Conservation (phyloP, 2,329 filamentous ascomycete species). For the Xylariales sp. region DNA sequence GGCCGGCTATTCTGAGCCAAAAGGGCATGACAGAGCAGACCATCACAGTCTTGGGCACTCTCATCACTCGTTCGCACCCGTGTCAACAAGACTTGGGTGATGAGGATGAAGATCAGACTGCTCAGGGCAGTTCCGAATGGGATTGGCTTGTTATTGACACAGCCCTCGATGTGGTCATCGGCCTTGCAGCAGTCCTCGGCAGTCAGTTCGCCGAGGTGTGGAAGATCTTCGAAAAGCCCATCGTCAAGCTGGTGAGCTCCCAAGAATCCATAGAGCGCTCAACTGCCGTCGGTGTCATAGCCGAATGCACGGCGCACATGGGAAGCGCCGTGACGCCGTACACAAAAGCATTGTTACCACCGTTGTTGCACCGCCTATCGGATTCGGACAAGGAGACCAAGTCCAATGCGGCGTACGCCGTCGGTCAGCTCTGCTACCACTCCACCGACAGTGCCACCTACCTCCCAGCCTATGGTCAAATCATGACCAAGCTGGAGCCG, state of each 20-base stretch:
- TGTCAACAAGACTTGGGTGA: constrained; percentile 89
- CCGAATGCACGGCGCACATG: constrained; percentile 85
- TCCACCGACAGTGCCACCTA: constrained; percentile 72
- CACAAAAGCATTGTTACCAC: constrained; percentile 70
- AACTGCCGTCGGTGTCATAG: constrained; percentile 85
- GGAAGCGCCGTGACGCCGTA: constrained; percentile 74
- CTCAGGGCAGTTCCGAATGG: constrained; percentile 82
- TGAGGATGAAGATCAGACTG: constrained; percentile 69
- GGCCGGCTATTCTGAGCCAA: constrained; percentile 76
- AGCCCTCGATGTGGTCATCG: constrained; percentile 83
- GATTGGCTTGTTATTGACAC: constrained; percentile 97
- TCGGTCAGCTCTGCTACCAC: constrained; percentile 78
- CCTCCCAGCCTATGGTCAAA: constrained; percentile 67
- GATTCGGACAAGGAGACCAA: constrained; percentile 90
- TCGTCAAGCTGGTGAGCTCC: constrained; percentile 82
- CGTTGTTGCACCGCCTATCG: constrained; percentile 78
- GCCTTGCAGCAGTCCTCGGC: constrained; percentile 77
- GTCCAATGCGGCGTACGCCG: constrained; percentile 91
- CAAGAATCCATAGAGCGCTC: constrained; percentile 84
- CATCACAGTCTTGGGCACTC: constrained; percentile 67
- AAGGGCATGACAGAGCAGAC: constrained; percentile 70
- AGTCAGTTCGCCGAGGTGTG: constrained; percentile 78
- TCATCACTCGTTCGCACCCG: constrained; percentile 86
- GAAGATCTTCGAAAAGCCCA: constrained; percentile 92
- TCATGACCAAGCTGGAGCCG: constrained; percentile 82